These are phyloP conservation scores for Phaffomyces opuntiae DNA, from an alignment of 805 yeast species.

Conservation along the genomic window DNA sequence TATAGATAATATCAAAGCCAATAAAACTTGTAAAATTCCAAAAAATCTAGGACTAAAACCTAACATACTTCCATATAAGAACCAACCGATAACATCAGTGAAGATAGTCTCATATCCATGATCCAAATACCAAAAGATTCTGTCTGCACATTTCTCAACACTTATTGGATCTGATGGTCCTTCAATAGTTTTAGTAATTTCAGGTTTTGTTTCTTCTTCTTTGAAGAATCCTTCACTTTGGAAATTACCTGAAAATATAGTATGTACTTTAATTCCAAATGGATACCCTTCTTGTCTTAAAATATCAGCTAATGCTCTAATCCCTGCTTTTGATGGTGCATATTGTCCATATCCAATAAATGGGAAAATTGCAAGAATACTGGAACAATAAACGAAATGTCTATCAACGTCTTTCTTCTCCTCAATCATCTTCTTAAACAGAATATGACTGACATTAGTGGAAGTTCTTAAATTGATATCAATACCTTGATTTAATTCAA, in stretches of 20 bases:
- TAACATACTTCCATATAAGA: constrained; percentile 56
- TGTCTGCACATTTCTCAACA: constrained; percentile 58
- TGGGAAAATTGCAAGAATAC: constrained; percentile 77
- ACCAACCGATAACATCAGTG: constrained; percentile 85
- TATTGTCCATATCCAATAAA: constrained; percentile 89
- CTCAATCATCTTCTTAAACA: constrained; percentile 35
- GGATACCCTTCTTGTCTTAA: constrained; percentile 76
- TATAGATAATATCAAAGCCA: constrained; percentile 44
- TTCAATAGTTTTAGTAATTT: constrained; percentile 73
- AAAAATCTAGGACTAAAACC: constrained; percentile 65
- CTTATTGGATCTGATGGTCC: constrained; percentile 73
- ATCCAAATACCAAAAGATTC: constrained; percentile 47
- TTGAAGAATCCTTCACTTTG: constrained; percentile 77
- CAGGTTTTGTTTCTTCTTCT: constrained; percentile 83
- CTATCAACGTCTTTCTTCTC: constrained; percentile 27
- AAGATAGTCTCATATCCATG: constrained; percentile 66
- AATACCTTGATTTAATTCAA: constrained; percentile 56
- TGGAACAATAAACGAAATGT: constrained; percentile 60
- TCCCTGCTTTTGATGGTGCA: constrained; percentile 83
- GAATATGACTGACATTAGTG: constrained; percentile 60
- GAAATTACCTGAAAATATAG: constrained; percentile 86
- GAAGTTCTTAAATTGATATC: constrained; percentile 68
- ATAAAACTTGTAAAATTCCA: constrained; percentile 42
- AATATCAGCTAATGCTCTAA: constrained; percentile 66
- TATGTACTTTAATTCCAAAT: constrained; percentile 60